These are phyloP conservation scores for Ceratobasidium sp. DNA, from an alignment of 1,284 basidiomycete species.

Conservation along the genomic window DNA sequence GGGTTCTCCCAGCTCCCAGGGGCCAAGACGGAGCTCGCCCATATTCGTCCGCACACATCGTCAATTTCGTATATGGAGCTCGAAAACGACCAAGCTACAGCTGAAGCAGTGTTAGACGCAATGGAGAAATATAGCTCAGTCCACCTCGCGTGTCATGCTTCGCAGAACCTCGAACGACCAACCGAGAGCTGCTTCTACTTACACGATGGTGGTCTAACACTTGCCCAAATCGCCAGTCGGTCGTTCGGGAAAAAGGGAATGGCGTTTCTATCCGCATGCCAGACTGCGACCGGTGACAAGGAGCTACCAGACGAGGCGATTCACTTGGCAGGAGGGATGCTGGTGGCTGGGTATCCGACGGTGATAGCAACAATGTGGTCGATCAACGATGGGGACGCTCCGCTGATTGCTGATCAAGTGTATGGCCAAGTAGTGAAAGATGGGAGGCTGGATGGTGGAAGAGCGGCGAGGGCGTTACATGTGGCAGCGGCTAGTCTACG, in stretches of 20 bases:
- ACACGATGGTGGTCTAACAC: neutral
- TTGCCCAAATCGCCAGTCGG: neutral
- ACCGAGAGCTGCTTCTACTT: neutral
- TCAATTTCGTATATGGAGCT: neutral
- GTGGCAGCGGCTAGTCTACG: neutral
- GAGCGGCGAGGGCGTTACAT: neutral
- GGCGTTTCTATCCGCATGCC: neutral
- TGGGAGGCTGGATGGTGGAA: no score
- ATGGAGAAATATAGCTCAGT: conserved; percentile 7
- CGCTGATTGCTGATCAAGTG: neutral
- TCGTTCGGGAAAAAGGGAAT: neutral
- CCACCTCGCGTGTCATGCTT: conserved; percentile 21
- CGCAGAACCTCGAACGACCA: neutral
- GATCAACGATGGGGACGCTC: conserved; percentile 2
- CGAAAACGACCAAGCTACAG: neutral
- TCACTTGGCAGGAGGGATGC: conserved; percentile 44
- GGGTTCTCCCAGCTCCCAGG: neutral
- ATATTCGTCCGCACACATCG: neutral
- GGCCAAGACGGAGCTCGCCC: neutral
- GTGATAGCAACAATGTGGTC: conserved; percentile 24
- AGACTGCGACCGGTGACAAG: conserved; percentile 18
- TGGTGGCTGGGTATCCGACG: conserved; percentile 45
- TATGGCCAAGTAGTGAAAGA: neutral
- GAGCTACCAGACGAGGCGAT: conserved; percentile 42
- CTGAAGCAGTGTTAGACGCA: neutral